Conservation (phyloP, 23 red algal genomes). For the Gracilaria caudata region DNA sequence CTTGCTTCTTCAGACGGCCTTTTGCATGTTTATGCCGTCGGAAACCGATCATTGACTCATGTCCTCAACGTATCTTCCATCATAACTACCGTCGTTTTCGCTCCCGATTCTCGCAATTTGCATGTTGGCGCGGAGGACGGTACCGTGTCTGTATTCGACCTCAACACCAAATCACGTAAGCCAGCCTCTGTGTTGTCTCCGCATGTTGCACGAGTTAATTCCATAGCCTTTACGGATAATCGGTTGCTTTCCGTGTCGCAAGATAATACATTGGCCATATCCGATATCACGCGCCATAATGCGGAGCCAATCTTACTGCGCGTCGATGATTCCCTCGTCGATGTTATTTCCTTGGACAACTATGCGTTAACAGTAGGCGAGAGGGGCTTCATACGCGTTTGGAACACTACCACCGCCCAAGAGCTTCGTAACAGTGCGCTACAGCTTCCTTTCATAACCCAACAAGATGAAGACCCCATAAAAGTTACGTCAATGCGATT, state of each 20-base stretch:
- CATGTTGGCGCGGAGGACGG: constrained; percentile 49
- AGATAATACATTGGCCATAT: constrained; percentile 20
- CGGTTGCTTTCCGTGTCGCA: constrained; percentile 33
- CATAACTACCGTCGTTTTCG: constrained; percentile 35
- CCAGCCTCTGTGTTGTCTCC: neutral
- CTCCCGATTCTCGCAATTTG: constrained; percentile 6
- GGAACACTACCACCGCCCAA: constrained; percentile 16
- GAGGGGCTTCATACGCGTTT: constrained; percentile 33
- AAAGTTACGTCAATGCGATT: constrained; percentile 14
- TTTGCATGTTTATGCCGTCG: constrained; percentile 43
- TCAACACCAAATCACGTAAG: constrained; percentile 35
- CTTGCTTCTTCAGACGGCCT: constrained; percentile 50
- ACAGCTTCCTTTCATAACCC: constrained; percentile 23
- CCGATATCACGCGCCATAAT: neutral
- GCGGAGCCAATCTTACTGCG: constrained; percentile 8
- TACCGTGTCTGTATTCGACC: constrained; percentile 23
- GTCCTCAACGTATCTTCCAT: constrained; percentile 32
- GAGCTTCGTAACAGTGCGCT: constrained; percentile 23
- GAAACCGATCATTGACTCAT: constrained; percentile 33
- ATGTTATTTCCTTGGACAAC: constrained; percentile 5
- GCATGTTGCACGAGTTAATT: constrained; percentile 40
- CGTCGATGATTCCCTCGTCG: constrained; percentile 44
- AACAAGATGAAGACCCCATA: constrained; percentile 15
- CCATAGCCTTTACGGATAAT: constrained; percentile 24
- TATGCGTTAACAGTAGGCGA: constrained; percentile 25